phyloP scores from a whole-genome alignment of 176 grass and related monocot genomes.

The Saccharum spontaneum region DNA sequence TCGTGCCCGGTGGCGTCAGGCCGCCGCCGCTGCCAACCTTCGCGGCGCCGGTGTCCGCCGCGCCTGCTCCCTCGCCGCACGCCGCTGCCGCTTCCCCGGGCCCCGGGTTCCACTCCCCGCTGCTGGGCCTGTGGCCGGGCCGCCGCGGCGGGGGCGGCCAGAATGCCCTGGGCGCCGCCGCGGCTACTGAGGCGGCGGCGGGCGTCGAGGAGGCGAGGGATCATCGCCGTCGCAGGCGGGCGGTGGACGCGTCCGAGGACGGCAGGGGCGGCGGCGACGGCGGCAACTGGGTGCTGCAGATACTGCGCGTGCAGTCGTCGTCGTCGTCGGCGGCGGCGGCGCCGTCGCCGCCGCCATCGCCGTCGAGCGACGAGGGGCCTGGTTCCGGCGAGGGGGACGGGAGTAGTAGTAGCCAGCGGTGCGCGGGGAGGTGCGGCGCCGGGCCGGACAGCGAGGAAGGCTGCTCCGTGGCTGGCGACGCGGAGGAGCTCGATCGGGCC shows the following conservation, averaged over 20 bases:
- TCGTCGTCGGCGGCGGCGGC: background rate
- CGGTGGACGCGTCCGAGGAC: background rate
- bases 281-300: background rate
- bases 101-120: background rate
- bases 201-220: background rate
- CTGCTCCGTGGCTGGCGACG: background rate
- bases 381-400: background rate
- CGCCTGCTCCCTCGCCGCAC: background rate
- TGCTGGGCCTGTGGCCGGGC: background rate
- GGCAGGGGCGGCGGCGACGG: too few species aligned
- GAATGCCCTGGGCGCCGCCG: background rate
- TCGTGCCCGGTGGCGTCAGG: background rate
- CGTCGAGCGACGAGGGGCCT: background rate
- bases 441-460: conserved; percentile 27
- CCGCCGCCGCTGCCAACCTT: background rate
- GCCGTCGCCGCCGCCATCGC: background rate
- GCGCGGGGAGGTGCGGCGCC: background rate
- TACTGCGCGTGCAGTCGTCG: background rate
- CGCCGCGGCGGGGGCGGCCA: background rate
- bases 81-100: background rate
- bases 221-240: background rate
- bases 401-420: background rate
- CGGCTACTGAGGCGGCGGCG: background rate
- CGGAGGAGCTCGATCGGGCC: conserved; percentile 49
- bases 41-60: background rate